A percentile compares a stretch with the other conserved stretches of the same genome.
These are phyloP conservation scores for Graphiopsis chlorocephala DNA, from an alignment of 2,329 filamentous ascomycete genomes.

Conservation along the genomic window DNA sequence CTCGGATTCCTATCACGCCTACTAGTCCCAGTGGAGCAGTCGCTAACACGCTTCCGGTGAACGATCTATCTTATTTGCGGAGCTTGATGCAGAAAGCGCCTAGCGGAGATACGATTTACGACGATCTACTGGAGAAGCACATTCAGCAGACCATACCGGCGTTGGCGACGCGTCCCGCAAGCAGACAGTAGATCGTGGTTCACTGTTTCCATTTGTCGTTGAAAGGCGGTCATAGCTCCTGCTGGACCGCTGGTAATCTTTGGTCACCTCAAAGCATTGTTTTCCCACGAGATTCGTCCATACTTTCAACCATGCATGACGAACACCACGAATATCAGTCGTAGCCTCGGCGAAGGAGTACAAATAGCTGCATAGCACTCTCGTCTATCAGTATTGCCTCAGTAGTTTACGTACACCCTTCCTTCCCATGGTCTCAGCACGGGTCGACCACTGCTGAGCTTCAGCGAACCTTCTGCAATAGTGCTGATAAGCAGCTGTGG, in stretches of 20 bases:
- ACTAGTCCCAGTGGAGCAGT: not conserved
- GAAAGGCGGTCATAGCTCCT: not conserved
- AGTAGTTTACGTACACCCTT: constrained; percentile 34
- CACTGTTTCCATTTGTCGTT: not conserved
- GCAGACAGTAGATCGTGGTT: not conserved
- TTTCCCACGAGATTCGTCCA: not conserved
- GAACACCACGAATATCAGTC: too few relatives aligned
- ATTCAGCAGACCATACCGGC: constrained; percentile 12
- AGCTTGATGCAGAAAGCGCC: constrained; percentile 8
- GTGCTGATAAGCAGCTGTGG: constrained; percentile 47
- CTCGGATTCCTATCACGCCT: not conserved
- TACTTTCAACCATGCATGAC: not conserved
- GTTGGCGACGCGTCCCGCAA: not conserved
- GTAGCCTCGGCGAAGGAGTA: too few relatives aligned
- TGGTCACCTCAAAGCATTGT: not conserved
- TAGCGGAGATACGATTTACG: constrained; percentile 7
- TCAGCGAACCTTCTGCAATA: constrained; percentile 23
- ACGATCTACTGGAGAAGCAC: constrained; percentile 10
- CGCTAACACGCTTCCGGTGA: not conserved
- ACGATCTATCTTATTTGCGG: constrained; percentile 8
- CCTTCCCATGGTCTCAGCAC: constrained; percentile 37
- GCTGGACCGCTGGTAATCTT: not conserved
- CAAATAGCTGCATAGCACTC: not conserved
- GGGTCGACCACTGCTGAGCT: not conserved
- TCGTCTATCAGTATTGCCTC: not conserved